Evolutionary conservation across 257 asterid species (phyloP).

Genomic region (Fraxinus anomala): DNA sequence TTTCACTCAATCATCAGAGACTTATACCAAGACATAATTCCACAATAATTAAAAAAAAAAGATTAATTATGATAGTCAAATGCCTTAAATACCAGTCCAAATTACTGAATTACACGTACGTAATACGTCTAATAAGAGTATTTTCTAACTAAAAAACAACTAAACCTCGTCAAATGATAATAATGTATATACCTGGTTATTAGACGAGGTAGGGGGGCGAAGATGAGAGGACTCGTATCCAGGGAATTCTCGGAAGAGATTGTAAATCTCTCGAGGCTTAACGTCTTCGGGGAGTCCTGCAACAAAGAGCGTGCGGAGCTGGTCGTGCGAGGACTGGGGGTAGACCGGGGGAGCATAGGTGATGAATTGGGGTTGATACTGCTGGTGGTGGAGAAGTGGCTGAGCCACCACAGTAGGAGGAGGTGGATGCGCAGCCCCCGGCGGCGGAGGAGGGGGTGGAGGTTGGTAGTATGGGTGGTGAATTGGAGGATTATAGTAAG

Average conservation of each 20-base stretch:
- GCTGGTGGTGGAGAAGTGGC: constrained; percentile 35
- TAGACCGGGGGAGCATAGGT: constrained; percentile 56
- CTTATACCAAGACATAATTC: background rate
- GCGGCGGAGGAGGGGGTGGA: constrained; percentile 28
- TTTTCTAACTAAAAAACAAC: background rate
- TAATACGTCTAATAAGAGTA: background rate
- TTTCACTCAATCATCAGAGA: background rate
- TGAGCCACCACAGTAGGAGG: constrained; percentile 38
- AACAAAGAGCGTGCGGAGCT: constrained; percentile 58
- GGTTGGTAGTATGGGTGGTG: constrained; percentile 70
- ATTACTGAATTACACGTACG: background rate
- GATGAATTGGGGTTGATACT: constrained; percentile 49
- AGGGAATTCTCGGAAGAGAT: constrained; percentile 47
- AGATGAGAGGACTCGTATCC: background rate
- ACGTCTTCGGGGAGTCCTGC: constrained; percentile 8
- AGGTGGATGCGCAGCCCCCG: constrained; percentile 34
- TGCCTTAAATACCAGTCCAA: background rate
- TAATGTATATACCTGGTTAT: constrained; percentile 57
- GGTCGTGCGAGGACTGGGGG: constrained; percentile 57
- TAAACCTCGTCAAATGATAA: background rate
- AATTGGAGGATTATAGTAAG: constrained; percentile 64
- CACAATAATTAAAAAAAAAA: background rate
- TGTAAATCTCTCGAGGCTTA: constrained; percentile 75
- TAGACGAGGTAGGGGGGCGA: constrained; percentile 67
- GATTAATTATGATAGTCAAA: background rate